Evolutionary conservation across 805 yeast species (phyloP).

Genomic region (Starmerella ratchasimensis): DNA sequence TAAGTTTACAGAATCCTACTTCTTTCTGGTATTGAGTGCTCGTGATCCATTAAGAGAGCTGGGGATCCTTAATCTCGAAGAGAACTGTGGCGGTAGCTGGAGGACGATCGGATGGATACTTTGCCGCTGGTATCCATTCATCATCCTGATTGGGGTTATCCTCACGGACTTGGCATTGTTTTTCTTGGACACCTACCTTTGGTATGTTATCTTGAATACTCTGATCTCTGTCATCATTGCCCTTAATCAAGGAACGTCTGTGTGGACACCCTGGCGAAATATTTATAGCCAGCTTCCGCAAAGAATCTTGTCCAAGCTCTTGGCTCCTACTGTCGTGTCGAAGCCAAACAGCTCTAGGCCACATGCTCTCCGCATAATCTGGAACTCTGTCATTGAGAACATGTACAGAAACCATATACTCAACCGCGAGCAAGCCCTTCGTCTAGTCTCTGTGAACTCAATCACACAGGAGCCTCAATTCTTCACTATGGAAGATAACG

Average conservation of each 20-base stretch:
- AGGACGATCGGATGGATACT: slow-evolving; percentile 36
- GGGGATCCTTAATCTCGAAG: slow-evolving; percentile 37
- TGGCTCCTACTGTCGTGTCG: slow-evolving; percentile 36
- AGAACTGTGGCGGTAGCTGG: slow-evolving; percentile 48
- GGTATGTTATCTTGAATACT: slow-evolving; percentile 77
- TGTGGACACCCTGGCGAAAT: slow-evolving; percentile 84
- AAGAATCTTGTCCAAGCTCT: slow-evolving; percentile 56
- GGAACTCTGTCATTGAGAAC: slow-evolving; percentile 75
- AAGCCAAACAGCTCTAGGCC: not conserved
- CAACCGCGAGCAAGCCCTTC: slow-evolving; percentile 58
- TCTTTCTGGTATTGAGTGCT: slow-evolving; percentile 57
- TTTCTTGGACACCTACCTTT: slow-evolving; percentile 67
- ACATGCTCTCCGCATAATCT: slow-evolving; percentile 28
- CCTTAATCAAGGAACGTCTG: slow-evolving; percentile 60
- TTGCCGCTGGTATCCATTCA: slow-evolving; percentile 43
- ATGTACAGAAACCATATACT: slow-evolving; percentile 72
- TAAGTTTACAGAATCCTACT: slow-evolving; percentile 64
- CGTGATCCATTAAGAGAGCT: slow-evolving; percentile 63
- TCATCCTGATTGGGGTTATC: slow-evolving; percentile 41
- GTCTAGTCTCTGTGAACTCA: slow-evolving; percentile 44
- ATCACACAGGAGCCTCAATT: slow-evolving; percentile 48
- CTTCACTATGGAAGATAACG: slow-evolving; percentile 70
- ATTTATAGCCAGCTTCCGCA: slow-evolving; percentile 63
- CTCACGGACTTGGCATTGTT: slow-evolving; percentile 55
- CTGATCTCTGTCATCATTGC: slow-evolving; percentile 58